phyloP scores from a whole-genome alignment of 176 grass and related monocot genomes.

The Elymus sibiricus region DNA sequence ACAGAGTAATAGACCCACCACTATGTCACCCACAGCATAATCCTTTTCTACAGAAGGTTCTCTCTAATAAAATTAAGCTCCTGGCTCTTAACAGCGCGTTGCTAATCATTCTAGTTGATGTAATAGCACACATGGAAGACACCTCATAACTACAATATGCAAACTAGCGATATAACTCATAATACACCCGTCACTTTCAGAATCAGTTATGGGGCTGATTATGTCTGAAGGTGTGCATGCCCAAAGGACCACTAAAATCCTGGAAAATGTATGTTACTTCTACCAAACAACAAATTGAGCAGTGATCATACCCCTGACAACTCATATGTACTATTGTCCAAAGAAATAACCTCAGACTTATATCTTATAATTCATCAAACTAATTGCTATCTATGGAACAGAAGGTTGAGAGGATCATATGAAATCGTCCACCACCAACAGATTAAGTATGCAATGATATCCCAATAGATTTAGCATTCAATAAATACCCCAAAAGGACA shows the following conservation, averaged over 20 bases:
- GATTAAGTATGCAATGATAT: background rate
- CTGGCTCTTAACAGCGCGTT: background rate
- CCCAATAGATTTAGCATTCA: background rate
- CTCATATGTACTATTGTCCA: slow-evolving; percentile 17
- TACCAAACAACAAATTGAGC: background rate
- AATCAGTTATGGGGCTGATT: slow-evolving; percentile 7
- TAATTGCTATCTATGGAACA: background rate
- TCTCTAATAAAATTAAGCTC: slow-evolving; percentile 19
- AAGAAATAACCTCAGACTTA: background rate
- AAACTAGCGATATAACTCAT: background rate
- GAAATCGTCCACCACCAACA: background rate
- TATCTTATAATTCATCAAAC: background rate
- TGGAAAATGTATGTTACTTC: slow-evolving; percentile 9
- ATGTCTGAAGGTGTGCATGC: slow-evolving; percentile 21
- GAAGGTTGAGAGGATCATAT: background rate
- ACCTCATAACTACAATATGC: background rate
- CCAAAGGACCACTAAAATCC: background rate
- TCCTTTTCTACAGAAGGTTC: slow-evolving; percentile 5
- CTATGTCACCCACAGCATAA: slow-evolving; percentile 10
- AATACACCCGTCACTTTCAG: slow-evolving; percentile 19
- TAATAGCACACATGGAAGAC: slow-evolving; percentile 11
- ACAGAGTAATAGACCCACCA: slow-evolving; percentile 21
- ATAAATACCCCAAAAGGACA: background rate
- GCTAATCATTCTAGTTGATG: slow-evolving; percentile 22
- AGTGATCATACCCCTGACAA: slow-evolving; percentile 6